These are phyloP conservation scores for Lathyrus sativus DNA, from an alignment of 306 rosid species.

Conservation along the genomic window DNA sequence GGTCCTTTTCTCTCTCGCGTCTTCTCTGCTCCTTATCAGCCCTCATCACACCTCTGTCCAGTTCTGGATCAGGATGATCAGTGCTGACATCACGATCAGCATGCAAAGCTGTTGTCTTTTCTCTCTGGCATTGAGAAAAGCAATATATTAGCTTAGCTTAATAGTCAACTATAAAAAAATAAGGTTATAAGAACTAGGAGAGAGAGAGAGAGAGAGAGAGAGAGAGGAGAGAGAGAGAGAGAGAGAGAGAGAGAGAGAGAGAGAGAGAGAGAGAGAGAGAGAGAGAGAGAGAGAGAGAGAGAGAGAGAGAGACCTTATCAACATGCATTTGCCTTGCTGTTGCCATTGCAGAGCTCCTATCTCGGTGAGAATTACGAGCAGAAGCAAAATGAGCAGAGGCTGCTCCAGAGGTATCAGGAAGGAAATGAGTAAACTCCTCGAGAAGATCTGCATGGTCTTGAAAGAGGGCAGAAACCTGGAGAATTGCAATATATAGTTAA, in stretches of 20 bases:
- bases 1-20: conserved; percentile 84
- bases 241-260: conserved; percentile 52
- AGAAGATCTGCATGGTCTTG: conserved; percentile 85
- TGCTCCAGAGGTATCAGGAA: conserved; percentile 78
- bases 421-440: conserved; percentile 85
- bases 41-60: conserved; percentile 66
- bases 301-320: conserved; percentile 72
- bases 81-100: conserved; percentile 72
- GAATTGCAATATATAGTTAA: conserved; percentile 40
- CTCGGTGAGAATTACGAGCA: conserved; percentile 66
- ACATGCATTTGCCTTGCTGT: conserved; percentile 62
- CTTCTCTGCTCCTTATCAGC: conserved; percentile 78
- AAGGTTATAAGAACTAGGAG: conserved; percentile 12
- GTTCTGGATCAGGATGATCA: conserved; percentile 80
- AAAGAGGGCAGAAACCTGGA: conserved; percentile 84
- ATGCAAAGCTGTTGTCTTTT: conserved; percentile 56
- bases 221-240: conserved; percentile 51
- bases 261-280: conserved; percentile 20
- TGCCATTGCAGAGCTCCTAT: conserved; percentile 77
- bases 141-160: conserved; percentile 38
- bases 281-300: conserved; percentile 21
- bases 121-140: conserved; percentile 61
- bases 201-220: conserved; percentile 48
- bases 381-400: conserved; percentile 61
- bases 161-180: conserved; percentile 33